A percentile compares a stretch with the other conserved stretches of the same genome.
phyloP scores from a whole-genome alignment of 192 early-diverging fungal genomes.

The Geranomyces michiganensis region DNA sequence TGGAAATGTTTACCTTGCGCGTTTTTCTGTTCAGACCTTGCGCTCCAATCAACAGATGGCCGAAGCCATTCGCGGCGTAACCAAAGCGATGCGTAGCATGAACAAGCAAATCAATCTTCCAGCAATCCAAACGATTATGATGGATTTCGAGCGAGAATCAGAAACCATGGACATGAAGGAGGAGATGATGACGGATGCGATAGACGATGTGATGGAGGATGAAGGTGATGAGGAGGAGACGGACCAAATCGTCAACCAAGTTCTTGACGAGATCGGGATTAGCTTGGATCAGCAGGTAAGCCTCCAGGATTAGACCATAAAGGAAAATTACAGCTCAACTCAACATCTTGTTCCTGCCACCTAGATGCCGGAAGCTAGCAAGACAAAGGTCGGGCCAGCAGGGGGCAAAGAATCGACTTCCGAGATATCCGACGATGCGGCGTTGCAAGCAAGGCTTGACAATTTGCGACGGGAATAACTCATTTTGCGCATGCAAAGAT shows the following conservation, averaged over 20 bases:
- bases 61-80: slow-evolving; percentile 92
- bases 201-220: slow-evolving; percentile 96
- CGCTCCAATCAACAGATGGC: slow-evolving; percentile 96
- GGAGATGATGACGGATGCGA: slow-evolving; percentile 97
- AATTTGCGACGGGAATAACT: slow-evolving; percentile 79
- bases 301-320: background rate
- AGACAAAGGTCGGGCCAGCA: slow-evolving; percentile 21
- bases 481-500: background rate
- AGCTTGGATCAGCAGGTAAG: slow-evolving; percentile 72
- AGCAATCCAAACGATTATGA: slow-evolving; percentile 91
- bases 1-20: background rate
- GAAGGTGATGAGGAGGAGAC: slow-evolving; percentile 89
- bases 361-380: slow-evolving; percentile 24
- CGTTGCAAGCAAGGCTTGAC: slow-evolving; percentile 85
- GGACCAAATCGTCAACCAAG: slow-evolving; percentile 89
- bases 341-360: background rate
- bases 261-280: slow-evolving; percentile 96
- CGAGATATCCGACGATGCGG: slow-evolving; percentile 65
- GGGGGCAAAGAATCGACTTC: slow-evolving; percentile 8
- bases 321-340: background rate
- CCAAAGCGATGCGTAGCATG: slow-evolving; percentile 97
- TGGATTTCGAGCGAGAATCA: slow-evolving; percentile 94
- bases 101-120: slow-evolving; percentile 94
- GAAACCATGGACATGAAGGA: slow-evolving; percentile 99
- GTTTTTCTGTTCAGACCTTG: slow-evolving; percentile 63